Evolutionary conservation across 148 eudicot genomes (phyloP).

Genomic region (Fallopia convolvulus): DNA sequence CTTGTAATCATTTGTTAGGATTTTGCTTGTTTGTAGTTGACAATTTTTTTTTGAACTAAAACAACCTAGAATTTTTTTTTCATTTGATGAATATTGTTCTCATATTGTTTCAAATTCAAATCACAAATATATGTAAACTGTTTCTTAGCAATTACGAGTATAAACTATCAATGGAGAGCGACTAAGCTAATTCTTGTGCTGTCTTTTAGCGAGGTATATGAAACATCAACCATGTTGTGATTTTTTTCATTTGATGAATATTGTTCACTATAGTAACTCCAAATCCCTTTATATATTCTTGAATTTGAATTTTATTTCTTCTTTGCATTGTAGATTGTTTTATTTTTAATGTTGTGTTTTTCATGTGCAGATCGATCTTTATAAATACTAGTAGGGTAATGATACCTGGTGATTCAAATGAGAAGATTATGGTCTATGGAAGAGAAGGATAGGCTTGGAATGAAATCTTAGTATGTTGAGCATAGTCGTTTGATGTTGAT

Average conservation of each 20-base stretch:
- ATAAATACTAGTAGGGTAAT: background rate
- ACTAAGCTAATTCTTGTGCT: background rate
- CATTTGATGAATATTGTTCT: too few species aligned
- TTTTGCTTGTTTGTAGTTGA: background rate
- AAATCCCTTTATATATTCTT: too few species aligned
- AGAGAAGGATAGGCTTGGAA: too few species aligned
- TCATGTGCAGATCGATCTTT: background rate
- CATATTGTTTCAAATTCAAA: background rate
- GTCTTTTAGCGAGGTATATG: background rate
- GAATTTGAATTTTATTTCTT: too few species aligned
- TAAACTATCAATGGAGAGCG: background rate
- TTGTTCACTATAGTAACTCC: too few species aligned
- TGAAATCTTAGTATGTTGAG: too few species aligned
- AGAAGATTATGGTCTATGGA: slow-evolving; percentile 22
- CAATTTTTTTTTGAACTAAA: background rate
- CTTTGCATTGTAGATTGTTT: too few species aligned
- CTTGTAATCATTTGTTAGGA: background rate
- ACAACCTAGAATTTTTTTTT: background rate
- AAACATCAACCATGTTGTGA: background rate
- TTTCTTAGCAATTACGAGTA: background rate
- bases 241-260: too few species aligned
- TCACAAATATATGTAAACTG: background rate
- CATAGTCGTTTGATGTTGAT: too few species aligned
- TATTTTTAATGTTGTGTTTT: too few species aligned
- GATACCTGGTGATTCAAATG: slow-evolving; percentile 10